Evolutionary conservation across 352 stramenopile species (phyloP).

Genomic region (Phytopythium vexans): DNA sequence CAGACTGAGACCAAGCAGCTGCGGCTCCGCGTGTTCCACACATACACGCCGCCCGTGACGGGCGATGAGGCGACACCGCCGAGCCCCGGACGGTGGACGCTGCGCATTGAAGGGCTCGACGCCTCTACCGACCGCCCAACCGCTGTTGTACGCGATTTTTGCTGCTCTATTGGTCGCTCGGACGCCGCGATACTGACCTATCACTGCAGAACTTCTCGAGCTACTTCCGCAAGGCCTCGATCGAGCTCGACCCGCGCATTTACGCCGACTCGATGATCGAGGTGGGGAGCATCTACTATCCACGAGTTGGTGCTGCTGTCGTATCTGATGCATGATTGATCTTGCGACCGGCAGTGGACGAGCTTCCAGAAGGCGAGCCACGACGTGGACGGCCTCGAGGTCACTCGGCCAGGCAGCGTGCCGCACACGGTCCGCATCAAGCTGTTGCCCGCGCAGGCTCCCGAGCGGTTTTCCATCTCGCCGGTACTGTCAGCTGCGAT

Average conservation of each 20-base stretch:
- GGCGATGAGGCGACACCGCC: conserved; percentile 25
- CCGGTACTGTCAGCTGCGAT: conserved; percentile 35
- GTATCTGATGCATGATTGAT: neutral
- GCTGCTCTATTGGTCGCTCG: neutral
- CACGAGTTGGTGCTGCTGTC: neutral
- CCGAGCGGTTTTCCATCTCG: conserved; percentile 62
- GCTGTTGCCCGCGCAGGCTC: conserved; percentile 47
- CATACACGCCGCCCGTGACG: conserved; percentile 43
- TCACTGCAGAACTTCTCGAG: conserved; percentile 62
- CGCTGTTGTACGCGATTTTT: conserved; percentile 29
- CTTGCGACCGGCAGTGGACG: conserved; percentile 46
- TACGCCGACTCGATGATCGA: conserved; percentile 72
- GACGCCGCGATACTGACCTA: neutral
- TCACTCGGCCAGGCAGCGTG: conserved; percentile 44
- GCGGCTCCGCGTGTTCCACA: conserved; percentile 58
- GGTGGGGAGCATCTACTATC: conserved; percentile 11
- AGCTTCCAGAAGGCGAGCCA: conserved; percentile 73
- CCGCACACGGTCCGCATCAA: conserved; percentile 67
- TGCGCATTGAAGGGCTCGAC: conserved; percentile 60
- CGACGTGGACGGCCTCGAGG: conserved; percentile 53
- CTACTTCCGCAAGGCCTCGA: conserved; percentile 74
- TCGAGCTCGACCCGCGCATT: conserved; percentile 64
- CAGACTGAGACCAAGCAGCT: conserved; percentile 58
- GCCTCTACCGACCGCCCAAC: conserved; percentile 18
- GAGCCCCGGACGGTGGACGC: conserved; percentile 49